Evolutionary conservation across 2,329 filamentous ascomycete species (phyloP).

Genomic region (Alternaria ventricosa): DNA sequence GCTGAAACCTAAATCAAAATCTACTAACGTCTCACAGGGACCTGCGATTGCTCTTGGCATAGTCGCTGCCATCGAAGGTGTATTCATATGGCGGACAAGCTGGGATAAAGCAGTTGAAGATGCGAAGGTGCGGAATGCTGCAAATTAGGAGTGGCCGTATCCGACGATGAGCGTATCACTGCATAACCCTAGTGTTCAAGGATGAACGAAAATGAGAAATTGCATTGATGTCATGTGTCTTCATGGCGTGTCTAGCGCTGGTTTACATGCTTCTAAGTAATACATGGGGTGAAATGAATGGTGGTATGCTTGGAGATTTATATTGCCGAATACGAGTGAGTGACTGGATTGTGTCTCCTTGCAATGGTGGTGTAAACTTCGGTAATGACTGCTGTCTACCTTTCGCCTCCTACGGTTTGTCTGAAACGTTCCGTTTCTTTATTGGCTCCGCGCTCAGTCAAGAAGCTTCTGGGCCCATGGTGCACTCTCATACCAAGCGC

Average conservation of each 20-base stretch:
- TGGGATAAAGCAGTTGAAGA: slow-evolving; percentile 68
- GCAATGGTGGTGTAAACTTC: background rate
- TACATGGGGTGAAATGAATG: background rate
- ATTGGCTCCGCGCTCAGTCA: background rate
- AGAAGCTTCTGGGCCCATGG: slow-evolving; percentile 15
- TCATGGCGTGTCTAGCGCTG: background rate
- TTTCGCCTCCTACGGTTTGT: background rate
- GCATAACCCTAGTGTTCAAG: background rate
- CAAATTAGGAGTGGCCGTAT: slow-evolving; percentile 7
- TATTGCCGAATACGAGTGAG: background rate
- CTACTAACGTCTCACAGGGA: slow-evolving; percentile 40
- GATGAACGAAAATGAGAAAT: background rate
- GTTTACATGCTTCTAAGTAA: background rate
- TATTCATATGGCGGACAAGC: slow-evolving; percentile 62
- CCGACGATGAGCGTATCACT: background rate
- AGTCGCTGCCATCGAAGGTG: slow-evolving; percentile 62
- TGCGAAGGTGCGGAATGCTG: slow-evolving; percentile 62
- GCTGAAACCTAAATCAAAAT: background rate
- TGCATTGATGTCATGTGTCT: background rate
- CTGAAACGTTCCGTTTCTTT: background rate
- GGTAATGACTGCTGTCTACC: background rate
- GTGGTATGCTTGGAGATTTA: background rate
- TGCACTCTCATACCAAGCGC: slow-evolving; percentile 17
- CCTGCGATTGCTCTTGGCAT: slow-evolving; percentile 69
- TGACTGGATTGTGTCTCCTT: background rate